Conservation (phyloP, 2,329 filamentous ascomycete species). For the Monosporascus sp. region DNA sequence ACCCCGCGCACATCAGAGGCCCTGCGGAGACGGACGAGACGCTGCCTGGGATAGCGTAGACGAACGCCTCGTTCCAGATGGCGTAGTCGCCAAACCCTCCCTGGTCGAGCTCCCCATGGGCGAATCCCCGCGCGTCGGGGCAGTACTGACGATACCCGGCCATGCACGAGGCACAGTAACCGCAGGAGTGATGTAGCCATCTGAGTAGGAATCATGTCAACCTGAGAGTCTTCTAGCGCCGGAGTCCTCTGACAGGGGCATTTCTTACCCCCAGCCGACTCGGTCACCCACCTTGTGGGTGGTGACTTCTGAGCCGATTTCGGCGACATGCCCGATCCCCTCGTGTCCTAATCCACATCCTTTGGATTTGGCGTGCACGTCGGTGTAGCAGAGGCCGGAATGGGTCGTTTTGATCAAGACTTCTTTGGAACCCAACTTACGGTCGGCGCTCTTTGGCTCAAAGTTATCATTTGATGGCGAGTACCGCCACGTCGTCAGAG, state of each 20-base stretch:
- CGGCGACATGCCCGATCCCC: conserved; percentile 29
- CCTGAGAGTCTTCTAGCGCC: not conserved
- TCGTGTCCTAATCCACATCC: conserved; percentile 31
- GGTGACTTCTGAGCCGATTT: conserved; percentile 25
- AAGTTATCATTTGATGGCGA: not conserved
- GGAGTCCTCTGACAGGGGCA: not conserved
- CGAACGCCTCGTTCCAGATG: conserved; percentile 30
- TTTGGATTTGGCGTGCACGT: conserved; percentile 26
- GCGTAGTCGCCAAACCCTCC: conserved; percentile 29
- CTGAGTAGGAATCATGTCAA: not conserved
- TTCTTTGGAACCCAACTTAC: conserved; percentile 21
- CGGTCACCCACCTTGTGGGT: conserved; percentile 26
- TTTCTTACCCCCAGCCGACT: conserved; percentile 29
- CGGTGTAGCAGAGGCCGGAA: conserved; percentile 57
- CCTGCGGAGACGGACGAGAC: conserved; percentile 35
- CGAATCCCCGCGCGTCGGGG: conserved; percentile 28
- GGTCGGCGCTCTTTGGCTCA: not conserved
- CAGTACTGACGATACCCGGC: conserved; percentile 20
- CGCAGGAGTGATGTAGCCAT: conserved; percentile 20
- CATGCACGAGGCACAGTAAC: conserved; percentile 19
- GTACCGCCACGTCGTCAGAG: conserved; percentile 2
- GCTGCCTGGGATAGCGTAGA: conserved; percentile 33
- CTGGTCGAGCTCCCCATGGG: conserved; percentile 29
- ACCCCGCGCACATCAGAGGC: conserved; percentile 41
- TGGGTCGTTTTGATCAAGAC: conserved; percentile 53